Evolutionary conservation across 768 basidiomycete species (phyloP), one percentile per base, ranked within the genome.

Genomic region (Favolaschia claudopus): DNA sequence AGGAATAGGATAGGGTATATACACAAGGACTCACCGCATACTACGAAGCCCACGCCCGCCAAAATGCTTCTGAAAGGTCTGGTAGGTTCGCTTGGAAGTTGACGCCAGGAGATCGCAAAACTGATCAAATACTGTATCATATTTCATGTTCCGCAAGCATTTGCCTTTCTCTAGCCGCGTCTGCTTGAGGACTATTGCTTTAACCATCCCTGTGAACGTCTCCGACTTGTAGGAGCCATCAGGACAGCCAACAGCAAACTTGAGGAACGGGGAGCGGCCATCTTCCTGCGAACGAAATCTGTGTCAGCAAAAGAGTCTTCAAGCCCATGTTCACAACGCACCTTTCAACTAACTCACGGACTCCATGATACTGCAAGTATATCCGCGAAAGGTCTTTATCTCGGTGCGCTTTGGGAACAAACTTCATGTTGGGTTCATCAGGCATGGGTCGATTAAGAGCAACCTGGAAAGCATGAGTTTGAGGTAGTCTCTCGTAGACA

Each of bases 241-340:
- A 7, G 51, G 42, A 36, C 56, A 64, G 8, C 69, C 69, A 19
- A 58, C 31, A 2, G 68, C 66, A 60, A 69, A 70, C 10, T 55
- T 50, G 25, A 70, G 47, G 46, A 48, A 68, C 2, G 69, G 65
- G 0, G 62, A 61, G 2, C 49, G 34, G 0, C 66, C 57, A 32
- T 63, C 67, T 31, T 69, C 60, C 67, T 64, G 8, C 1, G 7
- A 43, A 8, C 7, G 8, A 25, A 24, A n/a, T 38, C n/a, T 25
- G 48, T 31, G 13, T 45, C 13, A 15, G 25, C 13, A n/a, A 34
- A 29, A 12, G 33, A n/a, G 20, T 13, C 9, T 14, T 14, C 13
- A 45, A 17, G 45, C 9, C 5, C 14, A 15, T 7, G 45, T 54
- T 13, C 32, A 66, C 67, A n/a, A n/a, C n/a, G n/a, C n/a, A n/a